Evolutionary conservation across 129 eudicot species (phyloP), one percentile per base, ranked within the genome.

Genomic region (Helichrysum umbraculigerum): DNA sequence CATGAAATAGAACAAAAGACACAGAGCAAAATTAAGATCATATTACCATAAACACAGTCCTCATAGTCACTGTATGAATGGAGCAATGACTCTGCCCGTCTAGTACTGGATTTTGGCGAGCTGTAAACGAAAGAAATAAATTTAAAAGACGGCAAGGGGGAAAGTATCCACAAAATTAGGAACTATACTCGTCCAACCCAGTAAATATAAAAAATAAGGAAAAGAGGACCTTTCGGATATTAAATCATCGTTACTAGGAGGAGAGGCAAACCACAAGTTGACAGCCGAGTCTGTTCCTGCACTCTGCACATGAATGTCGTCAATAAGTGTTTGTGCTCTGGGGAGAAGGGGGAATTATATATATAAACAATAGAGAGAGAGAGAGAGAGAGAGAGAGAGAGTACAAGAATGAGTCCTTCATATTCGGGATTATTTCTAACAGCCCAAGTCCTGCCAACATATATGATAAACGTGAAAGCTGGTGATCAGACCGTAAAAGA

Each of bases 241-340:
- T 42, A 80, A 70, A 71, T 70, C 84, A 41, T 88, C 90, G 14
- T 44, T 77, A 79, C 44, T 81, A 75, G 88, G 76, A 77, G 86
- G 83, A 79, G 87, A 60, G 65, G 91, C 94, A 68, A 69, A 77
- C 99, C 99, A 95, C 86, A 95, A 73, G 81, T 87, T 95, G 70
- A 95, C 97, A 76, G 97, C 85, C 12, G 99, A 91, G 75, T 95
- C 99, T 30, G 99, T 95, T 60, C 99, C 99, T 72, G 97, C 88
- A 86, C 99, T 95, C 99, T 95, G 90, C 84, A 81, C 65, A 75
- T 54, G 57, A 29, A 65, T 34, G 25, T 54, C 70, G 57, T 71
- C 50, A 82, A 76, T 70, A 81, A 47, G 30, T 20, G 28, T 17
- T 8, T 34, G 71, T 52, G 19, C 47, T 16, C 42, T 58, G 33